Percentiles rank a stretch among this genome's conserved stretches.
phyloP scores from a whole-genome alignment of 2,329 filamentous ascomycete genomes.

The Diaporthe sp. region DNA sequence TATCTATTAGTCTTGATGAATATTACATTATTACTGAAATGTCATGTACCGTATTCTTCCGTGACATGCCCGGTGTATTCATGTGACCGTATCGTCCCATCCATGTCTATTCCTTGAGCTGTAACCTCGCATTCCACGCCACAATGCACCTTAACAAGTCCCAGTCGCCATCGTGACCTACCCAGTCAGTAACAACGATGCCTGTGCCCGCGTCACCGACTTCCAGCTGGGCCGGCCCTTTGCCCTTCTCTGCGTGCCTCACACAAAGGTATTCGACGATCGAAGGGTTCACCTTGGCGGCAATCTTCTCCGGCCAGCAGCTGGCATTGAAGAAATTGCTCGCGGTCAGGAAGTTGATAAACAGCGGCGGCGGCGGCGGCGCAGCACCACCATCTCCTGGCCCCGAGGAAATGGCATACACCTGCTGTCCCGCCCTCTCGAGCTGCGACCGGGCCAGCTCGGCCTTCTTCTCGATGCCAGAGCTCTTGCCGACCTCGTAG shows the following conservation, averaged over 20 bases:
- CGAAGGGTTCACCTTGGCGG: constrained; percentile 86
- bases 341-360: constrained; percentile 90
- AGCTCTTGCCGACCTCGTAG: constrained; percentile 84
- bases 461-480: constrained; percentile 86
- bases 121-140: constrained; percentile 85
- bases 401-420: constrained; percentile 55
- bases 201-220: constrained; percentile 84
- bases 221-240: constrained; percentile 62
- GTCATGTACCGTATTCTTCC: not conserved
- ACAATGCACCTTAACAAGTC: constrained; percentile 89
- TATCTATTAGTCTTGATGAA: constrained; percentile 17
- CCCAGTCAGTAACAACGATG: constrained; percentile 93
- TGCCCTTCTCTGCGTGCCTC: constrained; percentile 65
- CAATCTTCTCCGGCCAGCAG: constrained; percentile 95
- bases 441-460: constrained; percentile 80
- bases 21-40: not conserved
- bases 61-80: not conserved
- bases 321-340: constrained; percentile 94
- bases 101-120: constrained; percentile 52
- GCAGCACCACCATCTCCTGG: constrained; percentile 1
- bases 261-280: constrained; percentile 73
- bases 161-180: constrained; percentile 89
- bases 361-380: constrained; percentile 70
- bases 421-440: constrained; percentile 73
- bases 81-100: not conserved